Conservation (phyloP, 2,329 filamentous ascomycete species). For the Monilinia aucupariae region DNA sequence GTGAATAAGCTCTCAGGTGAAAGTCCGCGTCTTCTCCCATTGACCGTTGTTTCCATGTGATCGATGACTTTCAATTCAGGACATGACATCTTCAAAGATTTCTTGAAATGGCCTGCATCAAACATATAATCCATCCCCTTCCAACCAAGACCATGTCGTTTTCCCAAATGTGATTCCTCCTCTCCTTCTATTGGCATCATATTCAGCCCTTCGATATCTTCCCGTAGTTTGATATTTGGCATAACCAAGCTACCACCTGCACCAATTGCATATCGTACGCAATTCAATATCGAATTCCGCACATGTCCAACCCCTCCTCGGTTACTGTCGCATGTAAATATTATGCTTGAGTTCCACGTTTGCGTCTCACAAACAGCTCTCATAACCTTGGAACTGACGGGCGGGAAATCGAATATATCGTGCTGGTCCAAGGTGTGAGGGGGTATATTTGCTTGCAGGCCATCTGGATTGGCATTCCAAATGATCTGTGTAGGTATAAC, state of each 20-base stretch:
- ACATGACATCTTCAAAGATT: constrained; percentile 29
- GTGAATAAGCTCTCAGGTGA: constrained; percentile 26
- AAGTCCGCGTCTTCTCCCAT: constrained; percentile 24
- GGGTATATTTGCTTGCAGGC: not conserved
- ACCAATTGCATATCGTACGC: constrained; percentile 39
- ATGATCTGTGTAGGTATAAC: constrained; percentile 17
- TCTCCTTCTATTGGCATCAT: constrained; percentile 13
- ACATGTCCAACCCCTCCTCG: constrained; percentile 40
- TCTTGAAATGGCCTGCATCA: constrained; percentile 28
- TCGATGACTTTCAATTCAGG: constrained; percentile 27
- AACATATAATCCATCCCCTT: constrained; percentile 31
- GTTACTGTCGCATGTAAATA: constrained; percentile 40
- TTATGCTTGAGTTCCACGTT: constrained; percentile 35
- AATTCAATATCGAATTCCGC: constrained; percentile 40
- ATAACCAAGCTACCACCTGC: constrained; percentile 38
- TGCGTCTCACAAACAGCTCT: constrained; percentile 34
- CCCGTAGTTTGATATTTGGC: constrained; percentile 37
- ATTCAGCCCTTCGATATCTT: constrained; percentile 29
- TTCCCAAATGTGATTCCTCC: constrained; percentile 19
- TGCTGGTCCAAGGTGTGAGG: not conserved
- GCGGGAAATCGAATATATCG: constrained; percentile 37
- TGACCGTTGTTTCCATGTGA: constrained; percentile 23
- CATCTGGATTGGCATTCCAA: constrained; percentile 13
- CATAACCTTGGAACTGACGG: constrained; percentile 37
- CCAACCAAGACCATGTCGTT: constrained; percentile 30